Base-by-base conservation (phyloP, 164 flowering plant genomes). In the Umbilicus rupestris region DNA sequence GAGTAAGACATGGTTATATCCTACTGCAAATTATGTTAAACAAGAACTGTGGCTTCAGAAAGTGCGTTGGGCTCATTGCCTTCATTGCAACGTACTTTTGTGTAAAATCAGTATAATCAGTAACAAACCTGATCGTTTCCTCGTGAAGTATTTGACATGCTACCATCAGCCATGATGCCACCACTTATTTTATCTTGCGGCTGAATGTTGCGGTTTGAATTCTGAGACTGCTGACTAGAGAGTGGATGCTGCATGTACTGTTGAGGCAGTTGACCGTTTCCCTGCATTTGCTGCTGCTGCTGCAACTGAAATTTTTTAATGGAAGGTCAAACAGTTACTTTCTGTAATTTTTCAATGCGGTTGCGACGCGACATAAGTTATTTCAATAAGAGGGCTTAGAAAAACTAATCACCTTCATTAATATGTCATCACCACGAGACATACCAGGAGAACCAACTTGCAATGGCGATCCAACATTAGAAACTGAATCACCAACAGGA, bases 381-480 rank as follows among this genome's bases (percentile, higher is more conserved):
- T n/a, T 41, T 55, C 8, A 55, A 28, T 2, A 28, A 7, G 33
- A 7, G 19, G 33, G 11, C 15, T 63, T 20, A 37, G 63, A 57
- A 39, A 55, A 62, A 55, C 24, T 31, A 17, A 22, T 22, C 30
- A 82, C 85, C 80, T 80, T 80, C 14, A 70, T 35, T 16, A 78
- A 66, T 71, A 78, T 52, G 63, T 77, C 79, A 12, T 80, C 79
- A 20, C 73, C 73, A 59, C 73, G 78, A 63, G 83, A 73, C 63
- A 75, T 62, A 65, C 68, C 78, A 39, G 88, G 76, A 42, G 74
- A 70, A 62, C 80, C 83, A 77, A 73, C 75, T 74, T 60, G 85
- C 68, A 72, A 39, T 0, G 76, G 66, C 22, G 83, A 75, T 57
- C 74, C 80, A 45, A 71, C 66, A 70, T 73, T 75, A 1, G 76